Percentiles rank a stretch among this genome's conserved stretches.
phyloP scores from a whole-genome alignment of 352 stramenopile species.

The Phytopythium helicoides region DNA sequence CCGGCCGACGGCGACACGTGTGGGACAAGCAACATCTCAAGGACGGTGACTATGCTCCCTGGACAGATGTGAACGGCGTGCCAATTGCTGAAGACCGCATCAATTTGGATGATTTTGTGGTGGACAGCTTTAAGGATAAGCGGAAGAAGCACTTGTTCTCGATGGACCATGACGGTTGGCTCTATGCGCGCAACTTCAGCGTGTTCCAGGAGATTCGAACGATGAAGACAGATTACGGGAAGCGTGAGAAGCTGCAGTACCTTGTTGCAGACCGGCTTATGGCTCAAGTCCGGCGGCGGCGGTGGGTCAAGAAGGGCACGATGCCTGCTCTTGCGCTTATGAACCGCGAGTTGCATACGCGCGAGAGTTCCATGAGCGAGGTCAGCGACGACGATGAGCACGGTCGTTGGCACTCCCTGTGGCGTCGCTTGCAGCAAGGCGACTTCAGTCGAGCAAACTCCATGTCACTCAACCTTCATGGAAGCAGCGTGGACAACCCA shows the following conservation, averaged over 20 bases:
- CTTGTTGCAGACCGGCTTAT: conserved; percentile 83
- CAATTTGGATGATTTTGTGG: conserved; percentile 72
- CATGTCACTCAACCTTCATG: conserved; percentile 42
- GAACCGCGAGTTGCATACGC: conserved; percentile 17
- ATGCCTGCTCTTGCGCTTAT: conserved; percentile 24
- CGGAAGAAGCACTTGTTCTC: conserved; percentile 79
- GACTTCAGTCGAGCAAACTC: conserved; percentile 74
- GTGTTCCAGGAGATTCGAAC: conserved; percentile 86
- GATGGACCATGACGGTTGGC: conserved; percentile 87
- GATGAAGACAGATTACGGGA: conserved; percentile 69
- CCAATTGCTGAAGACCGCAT: conserved; percentile 76
- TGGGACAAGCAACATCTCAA: conserved; percentile 80
- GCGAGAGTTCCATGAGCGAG: conserved; percentile 55
- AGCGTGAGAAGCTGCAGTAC: conserved; percentile 83
- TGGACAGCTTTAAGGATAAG: conserved; percentile 76
- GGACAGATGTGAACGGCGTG: conserved; percentile 85
- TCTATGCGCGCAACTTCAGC: conserved; percentile 84
- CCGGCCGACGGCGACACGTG: conserved; percentile 45
- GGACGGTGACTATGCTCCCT: conserved; percentile 78
- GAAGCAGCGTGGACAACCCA: conserved; percentile 17
- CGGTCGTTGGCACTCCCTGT: conserved; percentile 63
- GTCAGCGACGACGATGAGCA: conserved; percentile 69
- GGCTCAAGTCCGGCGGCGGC: conserved; percentile 76
- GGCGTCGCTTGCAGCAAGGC: conserved; percentile 57
- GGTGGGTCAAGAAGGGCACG: conserved; percentile 73